Base-by-base conservation (phyloP, 306 rosid species). In the Casuarina equisetifolia region DNA sequence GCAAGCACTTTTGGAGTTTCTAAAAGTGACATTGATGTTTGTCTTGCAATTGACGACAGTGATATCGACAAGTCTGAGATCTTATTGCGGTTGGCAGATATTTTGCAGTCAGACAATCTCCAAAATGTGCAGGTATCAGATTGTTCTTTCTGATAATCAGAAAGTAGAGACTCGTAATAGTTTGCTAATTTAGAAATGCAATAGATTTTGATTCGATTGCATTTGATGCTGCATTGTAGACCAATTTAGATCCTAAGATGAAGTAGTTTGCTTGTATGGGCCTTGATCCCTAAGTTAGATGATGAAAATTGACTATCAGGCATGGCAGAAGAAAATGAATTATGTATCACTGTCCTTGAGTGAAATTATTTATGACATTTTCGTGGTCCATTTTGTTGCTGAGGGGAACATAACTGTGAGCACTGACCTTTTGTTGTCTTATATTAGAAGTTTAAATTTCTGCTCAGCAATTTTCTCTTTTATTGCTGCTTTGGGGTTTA, bases 1-100 rank as follows among this genome's bases (percentile, higher is more conserved):
- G 99, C 96, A 32, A 95, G 88, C 86, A 92, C 97, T 10, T 95
- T 95, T 72, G 99, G 92, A 3, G 96, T 95, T 79, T 95, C 97
- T 67, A 92, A 85, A 79, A 95, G 97, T 70, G 99, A 95, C 73
- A 82, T 95, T 80, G 99, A 95, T 85, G 91, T 92, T 79, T 95
- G 99, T 82, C 93, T 95, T 82, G 97, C 87, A 10, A 89, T 92
- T 82, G 90, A 87, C 69, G 93, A 86, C 39, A 79, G 84, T 50
- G 87, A 86, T 39, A n/a, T 88, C 50, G 90, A 92, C 81, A 95
- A 95, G 86, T 81, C 97, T n/a, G 89, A 92, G 85, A 70, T 95
- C 75, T 57, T 95, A 69, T 79, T 88, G 72, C 89, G 82, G 81
- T 80, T 95, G 91, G 99, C 99, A 0, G 97, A 91, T 76, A 86